phyloP scores from a whole-genome alignment of 768 basidiomycete genomes.

The Calocybe cyanea region DNA sequence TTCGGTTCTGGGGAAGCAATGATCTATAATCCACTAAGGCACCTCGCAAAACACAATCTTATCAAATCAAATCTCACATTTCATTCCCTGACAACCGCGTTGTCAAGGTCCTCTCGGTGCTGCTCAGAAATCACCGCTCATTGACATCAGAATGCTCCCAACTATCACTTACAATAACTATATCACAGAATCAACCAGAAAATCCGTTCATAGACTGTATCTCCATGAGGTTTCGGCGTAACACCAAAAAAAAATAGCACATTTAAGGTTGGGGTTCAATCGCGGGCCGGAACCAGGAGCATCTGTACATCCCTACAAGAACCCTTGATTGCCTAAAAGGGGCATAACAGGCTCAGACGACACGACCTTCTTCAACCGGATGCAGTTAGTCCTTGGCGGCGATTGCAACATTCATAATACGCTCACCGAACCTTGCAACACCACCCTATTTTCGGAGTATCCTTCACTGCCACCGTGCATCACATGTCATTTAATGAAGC shows the following conservation, averaged over 20 bases:
- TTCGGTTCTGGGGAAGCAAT: slow-evolving; percentile 33
- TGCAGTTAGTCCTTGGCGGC: slow-evolving; percentile 16
- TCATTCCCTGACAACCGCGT: slow-evolving; percentile 2
- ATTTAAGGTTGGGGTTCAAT: no score
- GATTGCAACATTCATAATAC: slow-evolving; percentile 13
- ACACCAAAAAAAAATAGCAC: no score
- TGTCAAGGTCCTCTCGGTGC: background rate
- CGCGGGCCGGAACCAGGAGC: slow-evolving; percentile 11
- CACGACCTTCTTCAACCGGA: slow-evolving; percentile 10
- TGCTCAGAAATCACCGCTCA: no score
- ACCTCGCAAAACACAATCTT: slow-evolving; percentile 16
- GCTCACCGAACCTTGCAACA: slow-evolving; percentile 4
- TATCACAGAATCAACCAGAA: no score
- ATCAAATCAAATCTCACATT: slow-evolving; percentile 13
- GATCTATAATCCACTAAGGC: slow-evolving; percentile 15
- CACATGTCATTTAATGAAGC: slow-evolving; percentile 11
- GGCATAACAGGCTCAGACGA: slow-evolving; percentile 1
- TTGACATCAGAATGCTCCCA: no score
- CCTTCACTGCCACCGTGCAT: slow-evolving; percentile 32
- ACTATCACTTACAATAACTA: no score
- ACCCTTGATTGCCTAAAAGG: slow-evolving; percentile 13
- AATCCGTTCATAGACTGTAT: no score
- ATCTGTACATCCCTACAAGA: slow-evolving; percentile 2
- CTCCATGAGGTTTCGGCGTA: no score
- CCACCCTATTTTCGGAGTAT: slow-evolving; percentile 25